A percentile compares a stretch with the other conserved stretches of the same genome.
These are phyloP conservation scores for Psilocybe subaeruginosa DNA, from an alignment of 768 basidiomycete genomes.

Conservation along the genomic window DNA sequence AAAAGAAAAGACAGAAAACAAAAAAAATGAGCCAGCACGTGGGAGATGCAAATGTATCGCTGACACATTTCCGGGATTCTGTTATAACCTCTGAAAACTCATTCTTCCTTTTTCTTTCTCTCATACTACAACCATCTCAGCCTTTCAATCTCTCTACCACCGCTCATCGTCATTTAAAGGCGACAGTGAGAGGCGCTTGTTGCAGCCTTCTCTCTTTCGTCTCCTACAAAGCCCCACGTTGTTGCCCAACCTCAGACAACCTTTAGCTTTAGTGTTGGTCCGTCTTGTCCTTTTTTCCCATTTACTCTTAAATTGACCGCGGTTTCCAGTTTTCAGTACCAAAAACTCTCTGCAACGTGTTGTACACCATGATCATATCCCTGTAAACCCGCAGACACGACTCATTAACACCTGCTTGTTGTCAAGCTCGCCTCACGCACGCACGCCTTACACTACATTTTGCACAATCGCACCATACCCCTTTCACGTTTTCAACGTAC, in stretches of 20 bases:
- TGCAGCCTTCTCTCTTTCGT: constrained; percentile 24
- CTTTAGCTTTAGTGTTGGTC: constrained; percentile 3
- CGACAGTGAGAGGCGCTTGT: constrained; percentile 31
- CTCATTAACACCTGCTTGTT: constrained; percentile 24
- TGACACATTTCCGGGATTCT: constrained; percentile 24
- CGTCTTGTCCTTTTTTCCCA: constrained; percentile 8
- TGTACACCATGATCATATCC: constrained; percentile 46
- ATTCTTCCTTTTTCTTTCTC: constrained; percentile 23
- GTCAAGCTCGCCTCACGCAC: constrained; percentile 22
- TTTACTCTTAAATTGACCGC: constrained; percentile 2
- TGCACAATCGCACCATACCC: constrained; percentile 27
- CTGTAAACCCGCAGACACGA: constrained; percentile 39
- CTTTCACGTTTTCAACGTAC: constrained; percentile 21
- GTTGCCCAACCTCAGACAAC: constrained; percentile 11
- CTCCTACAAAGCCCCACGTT: constrained; percentile 9
- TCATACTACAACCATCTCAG: constrained; percentile 30
- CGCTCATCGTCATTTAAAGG: constrained; percentile 24
- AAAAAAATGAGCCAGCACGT: constrained; percentile 15
- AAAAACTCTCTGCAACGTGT: constrained; percentile 37
- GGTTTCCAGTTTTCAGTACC: constrained; percentile 9
- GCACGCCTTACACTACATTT: constrained; percentile 22
- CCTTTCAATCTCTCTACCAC: constrained; percentile 4
- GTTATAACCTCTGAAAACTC: constrained; percentile 16
- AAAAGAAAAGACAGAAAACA: not conserved
- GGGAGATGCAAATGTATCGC: constrained; percentile 15